Evolutionary conservation across 192 early-diverging fungal species (phyloP), one percentile per base, ranked within the genome.

Genomic region (Ambispora gerdemannii): DNA sequence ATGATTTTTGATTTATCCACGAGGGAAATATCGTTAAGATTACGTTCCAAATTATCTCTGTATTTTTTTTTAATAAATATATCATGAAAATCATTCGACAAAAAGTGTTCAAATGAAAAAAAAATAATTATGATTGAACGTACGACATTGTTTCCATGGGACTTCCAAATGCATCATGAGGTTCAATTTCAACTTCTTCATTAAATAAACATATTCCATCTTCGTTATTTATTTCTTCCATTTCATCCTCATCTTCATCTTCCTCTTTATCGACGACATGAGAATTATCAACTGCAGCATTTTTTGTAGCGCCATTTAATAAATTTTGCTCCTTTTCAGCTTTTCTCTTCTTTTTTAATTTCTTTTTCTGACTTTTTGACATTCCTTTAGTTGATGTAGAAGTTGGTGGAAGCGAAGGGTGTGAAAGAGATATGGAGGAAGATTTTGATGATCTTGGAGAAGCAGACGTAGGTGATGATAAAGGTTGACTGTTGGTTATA

Each of bases 11-110:
- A 43, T 28, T 76, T 77, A 24, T 83, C 85, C 27, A 77, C 80
- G 33, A 91, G 75, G 22, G 86, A 85, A 56, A 89, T 88, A 28
- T 88, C 86, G 66, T 87, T 88, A 74, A 90, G 80, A 60, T 83
- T 86, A 43, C 81, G 80, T 65, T 85, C 86, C 35, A 91, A 79
- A 22, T 78, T 82, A 25, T 81, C 60, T 30, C 75, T 73, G 53
- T 43, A 15, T 49, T n/a, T n/a, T n/a, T n/a, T n/a, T n/a, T n/a
- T n/a, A n/a, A n/a, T n/a, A n/a, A n/a, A n/a, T n/a, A n/a, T n/a
- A n/a, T n/a, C n/a, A n/a, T n/a, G n/a, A n/a, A n/a, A n/a, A n/a
- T n/a, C n/a, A n/a, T n/a, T n/a, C n/a, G n/a, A n/a, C n/a, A n/a
- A n/a, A n/a, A n/a, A n/a, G n/a, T n/a, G n/a, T n/a, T n/a, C n/a